Evolutionary conservation across 2,329 filamentous ascomycete species (phyloP).

Genomic region (Penicillium sp.): DNA sequence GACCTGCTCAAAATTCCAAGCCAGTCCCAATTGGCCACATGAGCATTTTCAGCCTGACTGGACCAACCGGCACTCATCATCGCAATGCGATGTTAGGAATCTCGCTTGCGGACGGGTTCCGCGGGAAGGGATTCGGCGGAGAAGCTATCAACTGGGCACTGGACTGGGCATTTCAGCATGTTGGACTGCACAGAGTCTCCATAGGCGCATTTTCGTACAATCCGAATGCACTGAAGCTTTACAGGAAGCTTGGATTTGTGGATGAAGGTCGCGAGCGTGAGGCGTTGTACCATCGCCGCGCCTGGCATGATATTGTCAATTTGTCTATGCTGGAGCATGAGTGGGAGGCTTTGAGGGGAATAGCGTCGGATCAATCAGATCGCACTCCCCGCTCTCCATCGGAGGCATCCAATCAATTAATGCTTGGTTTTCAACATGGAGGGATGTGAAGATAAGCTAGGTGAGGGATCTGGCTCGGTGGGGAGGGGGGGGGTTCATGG

Average conservation of each 20-base stretch:
- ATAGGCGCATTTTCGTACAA: constrained; percentile 11
- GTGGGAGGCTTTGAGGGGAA: constrained; percentile 3
- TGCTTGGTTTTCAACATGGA: not conserved
- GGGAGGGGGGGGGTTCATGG: too few relatives aligned
- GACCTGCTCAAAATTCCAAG: not conserved
- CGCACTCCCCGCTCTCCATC: not conserved
- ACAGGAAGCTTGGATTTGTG: constrained; percentile 14
- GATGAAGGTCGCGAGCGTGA: constrained; percentile 17
- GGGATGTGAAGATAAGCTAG: not conserved
- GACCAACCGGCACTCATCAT: not conserved
- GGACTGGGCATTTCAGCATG: constrained; percentile 13
- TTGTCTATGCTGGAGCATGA: constrained; percentile 7
- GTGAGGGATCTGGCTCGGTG: not conserved
- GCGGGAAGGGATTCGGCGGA: constrained; percentile 9
- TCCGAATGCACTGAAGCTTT: constrained; percentile 6
- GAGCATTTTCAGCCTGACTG: not conserved
- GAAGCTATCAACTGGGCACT: constrained; percentile 16
- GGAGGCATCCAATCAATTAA: not conserved
- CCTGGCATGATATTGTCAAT: constrained; percentile 14
- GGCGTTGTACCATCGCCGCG: constrained; percentile 5
- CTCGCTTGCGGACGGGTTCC: constrained; percentile 1
- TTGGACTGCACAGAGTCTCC: constrained; percentile 8
- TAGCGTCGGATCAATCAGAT: not conserved
- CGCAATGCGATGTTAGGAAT: constrained; percentile 4
- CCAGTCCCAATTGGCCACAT: not conserved